Conservation (phyloP, 257 asterid genomes). For the Fraxinus quadrangulata region DNA sequence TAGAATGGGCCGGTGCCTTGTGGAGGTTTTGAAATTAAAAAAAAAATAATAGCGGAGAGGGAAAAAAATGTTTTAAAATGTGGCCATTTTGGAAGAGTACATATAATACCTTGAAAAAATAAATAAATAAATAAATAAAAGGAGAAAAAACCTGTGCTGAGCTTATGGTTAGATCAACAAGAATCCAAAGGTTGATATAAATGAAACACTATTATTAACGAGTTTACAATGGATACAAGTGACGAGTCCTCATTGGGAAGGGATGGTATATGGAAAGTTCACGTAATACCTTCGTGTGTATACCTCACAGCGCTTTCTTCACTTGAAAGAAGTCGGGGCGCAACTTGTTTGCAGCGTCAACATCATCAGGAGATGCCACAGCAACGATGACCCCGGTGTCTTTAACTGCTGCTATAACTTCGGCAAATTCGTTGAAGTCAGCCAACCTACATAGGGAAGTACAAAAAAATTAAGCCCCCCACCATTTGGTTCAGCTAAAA, state of each 20-base stretch:
- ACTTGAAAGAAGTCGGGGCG: constrained; percentile 68
- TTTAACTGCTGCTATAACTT: constrained; percentile 66
- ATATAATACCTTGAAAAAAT: too few relatives aligned
- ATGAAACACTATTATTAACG: too few relatives aligned
- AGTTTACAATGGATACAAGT: background rate
- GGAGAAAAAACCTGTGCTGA: too few relatives aligned
- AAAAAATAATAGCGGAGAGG: background rate
- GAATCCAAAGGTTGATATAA: background rate
- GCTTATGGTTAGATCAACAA: background rate
- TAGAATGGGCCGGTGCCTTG: background rate
- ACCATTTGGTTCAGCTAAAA: too few relatives aligned
- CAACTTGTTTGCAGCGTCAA: constrained; percentile 76
- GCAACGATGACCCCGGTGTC: constrained; percentile 83
- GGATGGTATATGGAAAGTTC: background rate
- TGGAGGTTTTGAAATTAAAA: background rate
- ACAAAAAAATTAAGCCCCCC: background rate
- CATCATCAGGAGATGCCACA: constrained; percentile 87
- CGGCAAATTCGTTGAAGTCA: constrained; percentile 93
- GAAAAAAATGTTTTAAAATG: background rate
- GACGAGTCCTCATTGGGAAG: too few relatives aligned
- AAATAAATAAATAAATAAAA: too few relatives aligned
- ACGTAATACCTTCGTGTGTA: background rate
- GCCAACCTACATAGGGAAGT: constrained; percentile 46
- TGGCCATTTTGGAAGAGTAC: background rate
- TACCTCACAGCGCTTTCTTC: constrained; percentile 70